Conservation (phyloP, 1,284 basidiomycete species). For the Fomes fomentarius region DNA sequence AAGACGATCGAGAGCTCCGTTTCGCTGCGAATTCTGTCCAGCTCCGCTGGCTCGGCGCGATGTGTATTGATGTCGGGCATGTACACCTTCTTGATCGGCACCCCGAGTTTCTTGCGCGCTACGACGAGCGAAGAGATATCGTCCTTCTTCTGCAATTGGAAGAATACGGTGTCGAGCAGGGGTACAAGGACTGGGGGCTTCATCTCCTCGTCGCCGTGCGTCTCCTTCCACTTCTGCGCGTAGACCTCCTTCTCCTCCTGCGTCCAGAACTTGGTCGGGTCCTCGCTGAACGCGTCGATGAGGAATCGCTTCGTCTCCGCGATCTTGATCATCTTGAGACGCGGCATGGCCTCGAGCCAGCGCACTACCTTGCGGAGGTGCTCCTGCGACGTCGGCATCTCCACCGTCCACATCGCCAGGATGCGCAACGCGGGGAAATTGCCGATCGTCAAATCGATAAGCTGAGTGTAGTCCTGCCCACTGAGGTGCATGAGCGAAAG, state of each 20-base stretch:
- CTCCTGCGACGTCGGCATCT: conserved; percentile 31
- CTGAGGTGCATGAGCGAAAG: conserved; percentile 55
- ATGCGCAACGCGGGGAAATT: conserved; percentile 50
- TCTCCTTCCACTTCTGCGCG: conserved; percentile 8
- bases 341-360: conserved; percentile 58
- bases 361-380: conserved; percentile 40
- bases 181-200: conserved; percentile 39
- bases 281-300: conserved; percentile 47
- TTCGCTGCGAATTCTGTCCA: conserved; percentile 9
- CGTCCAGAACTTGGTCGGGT: conserved; percentile 29
- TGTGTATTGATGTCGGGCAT: conserved; percentile 31
- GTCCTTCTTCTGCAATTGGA: conserved; percentile 33
- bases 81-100: conserved; percentile 40
- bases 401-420: conserved; percentile 50
- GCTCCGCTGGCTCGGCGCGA: conserved; percentile 20
- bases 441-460: conserved; percentile 48
- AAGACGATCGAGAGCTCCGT: not conserved
- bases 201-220: conserved; percentile 8
- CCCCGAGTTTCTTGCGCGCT: conserved; percentile 33
- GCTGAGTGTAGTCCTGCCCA: conserved; percentile 49
- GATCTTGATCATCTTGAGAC: conserved; percentile 51
- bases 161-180: conserved; percentile 46
- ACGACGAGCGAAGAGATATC: conserved; percentile 31
- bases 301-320: conserved; percentile 42
- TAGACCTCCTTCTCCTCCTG: conserved; percentile 10